phyloP scores from a whole-genome alignment of 1,284 basidiomycete species.

The Agroathelia rolfsii region DNA sequence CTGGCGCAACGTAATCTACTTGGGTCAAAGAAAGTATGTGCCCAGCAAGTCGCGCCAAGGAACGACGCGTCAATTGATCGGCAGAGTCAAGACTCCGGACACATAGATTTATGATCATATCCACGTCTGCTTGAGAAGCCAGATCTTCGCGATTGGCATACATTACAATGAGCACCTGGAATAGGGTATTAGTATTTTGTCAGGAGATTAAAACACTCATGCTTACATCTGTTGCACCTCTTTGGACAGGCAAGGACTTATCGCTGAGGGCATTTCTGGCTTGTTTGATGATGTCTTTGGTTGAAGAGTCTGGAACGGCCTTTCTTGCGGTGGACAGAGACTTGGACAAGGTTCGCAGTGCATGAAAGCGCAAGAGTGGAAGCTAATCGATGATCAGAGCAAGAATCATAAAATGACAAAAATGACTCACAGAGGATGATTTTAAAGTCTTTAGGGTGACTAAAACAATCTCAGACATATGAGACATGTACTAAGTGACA shows the following conservation, averaged over 20 bases:
- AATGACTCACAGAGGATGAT: slow-evolving; percentile 52
- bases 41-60: slow-evolving; percentile 73
- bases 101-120: slow-evolving; percentile 59
- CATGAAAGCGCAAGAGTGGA: slow-evolving; percentile 77
- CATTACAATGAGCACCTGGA: slow-evolving; percentile 55
- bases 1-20: slow-evolving; percentile 46
- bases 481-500: slow-evolving; percentile 76
- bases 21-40: slow-evolving; percentile 84
- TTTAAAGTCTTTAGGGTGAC: slow-evolving; percentile 59
- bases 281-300: slow-evolving; percentile 82
- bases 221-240: slow-evolving; percentile 71
- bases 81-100: slow-evolving; percentile 73
- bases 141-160: slow-evolving; percentile 49
- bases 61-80: slow-evolving; percentile 78
- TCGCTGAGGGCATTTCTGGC: slow-evolving; percentile 72
- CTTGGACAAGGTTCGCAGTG: slow-evolving; percentile 70
- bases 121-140: slow-evolving; percentile 63
- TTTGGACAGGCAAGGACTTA: slow-evolving; percentile 80
- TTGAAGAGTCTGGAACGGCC: slow-evolving; percentile 70
- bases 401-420: slow-evolving; percentile 12
- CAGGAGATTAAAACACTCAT: slow-evolving; percentile 1
- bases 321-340: slow-evolving; percentile 70
- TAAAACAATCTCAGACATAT: slow-evolving; percentile 76
- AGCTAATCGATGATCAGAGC: slow-evolving; percentile 36
- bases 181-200: slow-evolving; percentile 8